Evolutionary conservation across 2,329 filamentous ascomycete species (phyloP), one percentile per base, ranked within the genome.

Genomic region (Microdochium bolleyi): DNA sequence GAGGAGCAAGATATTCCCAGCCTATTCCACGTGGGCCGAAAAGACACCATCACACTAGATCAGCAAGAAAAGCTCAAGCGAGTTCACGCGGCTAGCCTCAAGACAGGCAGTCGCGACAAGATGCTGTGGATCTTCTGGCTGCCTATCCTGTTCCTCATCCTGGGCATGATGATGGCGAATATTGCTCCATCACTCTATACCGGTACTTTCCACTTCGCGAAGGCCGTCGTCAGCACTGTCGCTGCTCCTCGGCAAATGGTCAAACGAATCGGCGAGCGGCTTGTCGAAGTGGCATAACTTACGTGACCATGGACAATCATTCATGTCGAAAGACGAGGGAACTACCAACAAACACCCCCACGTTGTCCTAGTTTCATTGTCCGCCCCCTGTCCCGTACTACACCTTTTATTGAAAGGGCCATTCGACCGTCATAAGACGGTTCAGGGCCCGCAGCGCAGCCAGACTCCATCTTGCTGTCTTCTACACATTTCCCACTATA

Each of bases 81-180:
- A 51, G 81, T 77, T 24, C 80, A 83, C 56, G 79, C 83, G 53
- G 75, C 78, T 63, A 84, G 81, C 64, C 71, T 84, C 60, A 86
- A 85, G 75, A 77, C 75, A 55, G 70, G 85, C 55, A 77, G 80
- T 58, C 80, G 79, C 54, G 84, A 87, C 61, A 77, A 78, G 60
- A 85, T 85, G 63, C 71, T 87, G 48, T 87, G 84, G 71, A 83
- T 85, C 59, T 76, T 87, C 61, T 87, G 84, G 84, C 82, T 85
- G 77, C 58, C 48, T n/a, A 25, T 49, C 8, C 22, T 49, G 64
- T 62, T 22, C 37, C 41, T 46, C 3, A 13, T 46, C 19, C 41
- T 46, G 9, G 19, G 41, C 41, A 46, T 46, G 41, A 46, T 46
- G 41, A 46, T 22, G 41, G 4, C 19, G 3, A 46, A 46, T 13